A percentile compares a stretch with the other conserved stretches of the same genome.
These are phyloP conservation scores for Chytridium lagenaria DNA, from an alignment of 371 early-diverging fungal genomes.

Conservation along the genomic window DNA sequence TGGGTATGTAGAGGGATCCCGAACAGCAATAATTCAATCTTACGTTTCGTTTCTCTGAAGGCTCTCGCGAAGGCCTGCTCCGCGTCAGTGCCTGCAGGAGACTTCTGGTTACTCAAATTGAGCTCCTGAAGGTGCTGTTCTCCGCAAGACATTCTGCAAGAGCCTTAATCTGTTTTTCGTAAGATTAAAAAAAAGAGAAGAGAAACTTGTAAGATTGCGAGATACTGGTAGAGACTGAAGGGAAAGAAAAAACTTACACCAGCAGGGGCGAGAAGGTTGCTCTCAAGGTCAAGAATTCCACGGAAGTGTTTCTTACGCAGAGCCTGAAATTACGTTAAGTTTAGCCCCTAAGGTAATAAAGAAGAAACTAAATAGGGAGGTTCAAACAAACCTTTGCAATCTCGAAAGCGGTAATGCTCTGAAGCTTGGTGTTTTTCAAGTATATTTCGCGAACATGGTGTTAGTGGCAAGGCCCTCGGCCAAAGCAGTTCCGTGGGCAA, in stretches of 20 bases:
- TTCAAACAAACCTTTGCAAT: slow-evolving; percentile 35
- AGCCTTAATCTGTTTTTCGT: slow-evolving; percentile 52
- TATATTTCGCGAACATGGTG: slow-evolving; percentile 44
- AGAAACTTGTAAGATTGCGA: background rate
- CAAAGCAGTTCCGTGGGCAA: slow-evolving; percentile 38
- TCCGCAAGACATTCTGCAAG: slow-evolving; percentile 43
- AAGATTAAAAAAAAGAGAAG: background rate
- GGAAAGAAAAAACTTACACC: slow-evolving; percentile 45
- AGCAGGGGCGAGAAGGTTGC: slow-evolving; percentile 48
- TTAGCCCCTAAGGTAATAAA: background rate
- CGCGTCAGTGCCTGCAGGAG: slow-evolving; percentile 51
- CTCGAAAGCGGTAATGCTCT: slow-evolving; percentile 40
- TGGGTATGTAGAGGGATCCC: no score
- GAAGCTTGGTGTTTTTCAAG: slow-evolving; percentile 33
- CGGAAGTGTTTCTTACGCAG: slow-evolving; percentile 39
- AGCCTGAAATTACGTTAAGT: background rate
- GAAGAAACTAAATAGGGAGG: background rate
- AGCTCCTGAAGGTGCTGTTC: slow-evolving; percentile 45
- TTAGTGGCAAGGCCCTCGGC: slow-evolving; percentile 40
- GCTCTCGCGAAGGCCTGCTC: slow-evolving; percentile 48
- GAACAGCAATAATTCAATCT: no score
- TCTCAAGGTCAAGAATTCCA: slow-evolving; percentile 43
- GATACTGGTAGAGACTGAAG: background rate
- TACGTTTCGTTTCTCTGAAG: slow-evolving; percentile 47
- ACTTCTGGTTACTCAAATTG: slow-evolving; percentile 38